These are phyloP conservation scores for Meyerozyma guilliermondii DNA, from an alignment of 1,139 yeast species.

Conservation along the genomic window DNA sequence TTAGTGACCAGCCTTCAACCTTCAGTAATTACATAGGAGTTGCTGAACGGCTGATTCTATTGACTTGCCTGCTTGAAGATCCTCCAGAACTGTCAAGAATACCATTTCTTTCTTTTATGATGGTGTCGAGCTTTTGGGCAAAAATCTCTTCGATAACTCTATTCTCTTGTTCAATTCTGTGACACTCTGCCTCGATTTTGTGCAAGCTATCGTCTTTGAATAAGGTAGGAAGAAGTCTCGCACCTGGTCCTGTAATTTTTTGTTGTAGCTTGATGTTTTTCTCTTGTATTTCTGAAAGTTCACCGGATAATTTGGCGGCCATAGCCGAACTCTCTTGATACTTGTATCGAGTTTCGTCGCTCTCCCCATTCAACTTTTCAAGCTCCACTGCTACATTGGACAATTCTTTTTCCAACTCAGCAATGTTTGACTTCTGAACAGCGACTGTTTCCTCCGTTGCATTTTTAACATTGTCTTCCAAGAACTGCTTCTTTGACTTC, in stretches of 20 bases:
- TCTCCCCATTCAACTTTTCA: constrained; percentile 22
- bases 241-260: constrained; percentile 41
- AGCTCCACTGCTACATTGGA: constrained; percentile 20
- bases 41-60: constrained; percentile 34
- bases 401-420: constrained; percentile 26
- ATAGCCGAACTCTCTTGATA: constrained; percentile 52
- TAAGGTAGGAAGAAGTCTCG: constrained; percentile 35
- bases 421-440: constrained; percentile 25
- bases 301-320: constrained; percentile 49
- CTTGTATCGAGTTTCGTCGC: constrained; percentile 37
- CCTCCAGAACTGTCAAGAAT: constrained; percentile 21
- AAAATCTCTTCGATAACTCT: constrained; percentile 29
- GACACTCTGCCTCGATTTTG: constrained; percentile 23
- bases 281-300: constrained; percentile 23
- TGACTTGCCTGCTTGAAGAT: constrained; percentile 29
- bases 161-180: constrained; percentile 27
- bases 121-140: constrained; percentile 29
- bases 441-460: constrained; percentile 11
- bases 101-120: constrained; percentile 35
- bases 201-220: constrained; percentile 31
- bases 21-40: constrained; percentile 25
- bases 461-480: constrained; percentile 13
- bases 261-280: constrained; percentile 23
- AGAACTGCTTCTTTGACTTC: constrained; percentile 13
- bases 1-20: background rate